These are phyloP conservation scores for Aciculoconidium aculeatum DNA, from an alignment of 805 yeast species.

Conservation along the genomic window DNA sequence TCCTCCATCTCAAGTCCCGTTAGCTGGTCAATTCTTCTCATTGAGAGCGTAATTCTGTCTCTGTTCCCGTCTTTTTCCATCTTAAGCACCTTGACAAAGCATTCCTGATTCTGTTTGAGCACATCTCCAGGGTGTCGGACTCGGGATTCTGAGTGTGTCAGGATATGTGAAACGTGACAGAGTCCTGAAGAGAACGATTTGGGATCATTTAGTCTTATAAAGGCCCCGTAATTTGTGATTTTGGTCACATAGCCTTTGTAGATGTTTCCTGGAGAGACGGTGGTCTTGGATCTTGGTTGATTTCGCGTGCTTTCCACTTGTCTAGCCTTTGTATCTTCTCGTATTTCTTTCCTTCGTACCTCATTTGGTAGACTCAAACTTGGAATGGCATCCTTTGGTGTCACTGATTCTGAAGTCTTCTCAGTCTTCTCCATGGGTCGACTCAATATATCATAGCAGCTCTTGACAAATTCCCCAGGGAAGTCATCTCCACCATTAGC, in stretches of 20 bases:
- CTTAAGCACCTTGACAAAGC: constrained; percentile 52
- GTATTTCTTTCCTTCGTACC: constrained; percentile 6
- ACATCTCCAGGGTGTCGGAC: constrained; percentile 56
- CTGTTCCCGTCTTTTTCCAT: constrained; percentile 18
- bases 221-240: constrained; percentile 71
- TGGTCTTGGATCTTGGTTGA: constrained; percentile 4
- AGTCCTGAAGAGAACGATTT: constrained; percentile 46
- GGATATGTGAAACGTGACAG: constrained; percentile 71
- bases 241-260: constrained; percentile 44
- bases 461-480: constrained; percentile 24
- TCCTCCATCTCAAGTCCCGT: constrained; percentile 42
- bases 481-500: constrained; percentile 40
- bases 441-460: constrained; percentile 14
- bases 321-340: constrained; percentile 7
- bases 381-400: neutral
- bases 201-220: constrained; percentile 44
- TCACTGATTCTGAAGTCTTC: neutral
- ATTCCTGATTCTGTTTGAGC: constrained; percentile 50
- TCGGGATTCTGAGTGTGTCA: constrained; percentile 37
- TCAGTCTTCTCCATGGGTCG: too few relatives aligned
- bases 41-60: constrained; percentile 47
- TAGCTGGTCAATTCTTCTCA: constrained; percentile 68
- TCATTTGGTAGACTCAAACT: constrained; percentile 14
- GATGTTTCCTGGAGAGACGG: neutral
- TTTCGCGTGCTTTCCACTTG: constrained; percentile 5